Conservation (phyloP, 2,329 filamentous ascomycete genomes). For the Aureobasidium sp. region DNA sequence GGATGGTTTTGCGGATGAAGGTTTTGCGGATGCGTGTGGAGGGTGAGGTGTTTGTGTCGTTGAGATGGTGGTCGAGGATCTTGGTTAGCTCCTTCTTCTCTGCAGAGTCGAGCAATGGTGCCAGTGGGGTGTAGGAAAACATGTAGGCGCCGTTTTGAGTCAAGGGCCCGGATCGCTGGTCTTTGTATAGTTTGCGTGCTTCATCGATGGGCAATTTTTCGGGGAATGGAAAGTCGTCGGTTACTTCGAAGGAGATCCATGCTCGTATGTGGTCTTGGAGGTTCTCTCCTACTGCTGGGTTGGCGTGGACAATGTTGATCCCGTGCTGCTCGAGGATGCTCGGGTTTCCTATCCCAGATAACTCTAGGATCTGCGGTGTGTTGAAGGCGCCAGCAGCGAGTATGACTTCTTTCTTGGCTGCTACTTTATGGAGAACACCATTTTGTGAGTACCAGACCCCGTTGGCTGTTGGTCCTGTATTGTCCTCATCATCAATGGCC, state of each 20-base stretch:
- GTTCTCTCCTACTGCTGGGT: slow-evolving; percentile 40
- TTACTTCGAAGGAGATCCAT: slow-evolving; percentile 21
- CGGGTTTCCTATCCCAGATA: slow-evolving; percentile 49
- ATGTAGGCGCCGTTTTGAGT: not conserved
- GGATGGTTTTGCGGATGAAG: not conserved
- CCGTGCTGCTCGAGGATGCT: slow-evolving; percentile 34
- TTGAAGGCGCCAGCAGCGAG: slow-evolving; percentile 51
- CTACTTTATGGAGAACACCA: not conserved
- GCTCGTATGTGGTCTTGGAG: slow-evolving; percentile 41
- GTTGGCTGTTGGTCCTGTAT: slow-evolving; percentile 1
- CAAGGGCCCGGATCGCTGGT: not conserved
- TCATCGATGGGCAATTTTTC: not conserved
- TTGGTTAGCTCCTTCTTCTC: not conserved
- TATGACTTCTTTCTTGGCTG: slow-evolving; percentile 43
- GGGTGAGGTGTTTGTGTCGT: not conserved
- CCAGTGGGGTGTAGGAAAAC: slow-evolving; percentile 5
- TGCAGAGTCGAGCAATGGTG: not conserved
- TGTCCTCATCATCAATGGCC: slow-evolving; percentile 11
- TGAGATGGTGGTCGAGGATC: not conserved
- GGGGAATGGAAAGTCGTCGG: slow-evolving; percentile 20
- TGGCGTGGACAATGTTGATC: slow-evolving; percentile 33
- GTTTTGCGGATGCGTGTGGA: not conserved
- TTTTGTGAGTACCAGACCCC: slow-evolving; percentile 5
- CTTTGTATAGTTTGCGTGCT: not conserved
- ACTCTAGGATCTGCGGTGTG: slow-evolving; percentile 52